Evolutionary conservation across 352 stramenopile species (phyloP), one percentile per base, ranked within the genome.

Genomic region (Pythium chondricola): DNA sequence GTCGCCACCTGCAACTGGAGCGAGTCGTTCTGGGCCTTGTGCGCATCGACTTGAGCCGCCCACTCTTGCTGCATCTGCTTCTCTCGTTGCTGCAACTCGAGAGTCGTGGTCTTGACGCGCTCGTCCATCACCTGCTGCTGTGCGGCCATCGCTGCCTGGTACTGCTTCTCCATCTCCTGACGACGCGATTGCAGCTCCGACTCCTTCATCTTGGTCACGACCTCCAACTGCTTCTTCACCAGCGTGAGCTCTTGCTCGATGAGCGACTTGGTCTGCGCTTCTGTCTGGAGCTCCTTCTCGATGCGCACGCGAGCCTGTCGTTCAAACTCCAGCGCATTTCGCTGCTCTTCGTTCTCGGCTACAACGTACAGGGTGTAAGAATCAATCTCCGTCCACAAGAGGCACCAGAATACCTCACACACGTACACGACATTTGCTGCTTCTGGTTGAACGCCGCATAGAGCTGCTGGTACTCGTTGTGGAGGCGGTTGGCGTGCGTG

Each of bases 361-460:
- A 32, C 21, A 33, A 26, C 18, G 35, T 21, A 37, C 8, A 43
- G 10, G 39, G 27, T 29, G 25, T 31, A 2, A 43, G 6, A 41
- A 10, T n/a, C 24, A 43, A n/a, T n/a, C n/a, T n/a, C n/a, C n/a
- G n/a, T n/a, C n/a, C n/a, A n/a, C n/a, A n/a, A n/a, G n/a, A n/a
- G n/a, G n/a, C n/a, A n/a, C 32, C 38, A 25, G 37, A n/a, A n/a
- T n/a, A n/a, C n/a, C n/a, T n/a, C n/a, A n/a, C n/a, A n/a, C n/a
- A 68, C 63, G 35, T 77, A 56, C 56, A 66, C 1, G 67, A 56
- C 6, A 69, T 54, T 52, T 88, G 74, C 52, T 85, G 67, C 45
- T 85, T 84, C 60, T 88, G 74, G 56, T 88, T 87, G 33, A 78
- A 88, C 11, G 80, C 80, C 1, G 62, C 74, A 20, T 85, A 57